Evolutionary conservation across 2,329 filamentous ascomycete genomes (phyloP), one percentile per base, ranked within the genome.

Genomic region (Aspergillus neoniger): DNA sequence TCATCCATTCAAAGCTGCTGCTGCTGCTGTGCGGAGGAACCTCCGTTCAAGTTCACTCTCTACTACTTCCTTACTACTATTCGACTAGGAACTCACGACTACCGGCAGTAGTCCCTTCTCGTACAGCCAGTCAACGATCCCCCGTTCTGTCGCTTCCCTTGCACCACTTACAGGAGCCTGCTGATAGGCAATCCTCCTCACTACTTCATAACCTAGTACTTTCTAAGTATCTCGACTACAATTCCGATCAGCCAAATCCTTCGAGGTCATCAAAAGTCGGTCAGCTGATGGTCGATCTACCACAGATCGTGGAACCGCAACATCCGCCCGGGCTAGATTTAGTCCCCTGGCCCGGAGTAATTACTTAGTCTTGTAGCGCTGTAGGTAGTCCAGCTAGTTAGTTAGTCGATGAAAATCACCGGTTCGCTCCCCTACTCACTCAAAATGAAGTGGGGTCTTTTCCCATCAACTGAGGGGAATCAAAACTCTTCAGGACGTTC

Each of bases 231-330:
- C 17, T 44, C 7, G 25, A n/a, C 47, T 5, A 17, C 25, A 17
- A 12, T 50, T 50, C 25, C 25, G n/a, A 32, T 50, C 47, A 50
- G 25, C 47, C 15, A 28, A 30, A 32, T 50, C 25, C n/a, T 50
- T 50, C 47, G n/a, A 12, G 25, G 47, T 10, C 47, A 50, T 50
- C 47, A 50, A 50, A 50, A 30, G 47, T 50, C 47, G 47, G 47
- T 50, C 47, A 50, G 47, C 25, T 50, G 47, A 32, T 50, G 25
- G 25, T 30, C 47, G 47, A 50, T 50, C 47, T 17, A 30, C 28
- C 25, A 30, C 47, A 50, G 47, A 50, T 50, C 47, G 47, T 32
- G 47, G 25, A 28, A 50, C 47, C 7, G 47, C 25, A 50, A 50
- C 47, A 50, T 50, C 47, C 47, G 32, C 25, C 32, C 47, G 25